phyloP scores from a whole-genome alignment of 306 rosid species.

The Boehmeria nivea region DNA sequence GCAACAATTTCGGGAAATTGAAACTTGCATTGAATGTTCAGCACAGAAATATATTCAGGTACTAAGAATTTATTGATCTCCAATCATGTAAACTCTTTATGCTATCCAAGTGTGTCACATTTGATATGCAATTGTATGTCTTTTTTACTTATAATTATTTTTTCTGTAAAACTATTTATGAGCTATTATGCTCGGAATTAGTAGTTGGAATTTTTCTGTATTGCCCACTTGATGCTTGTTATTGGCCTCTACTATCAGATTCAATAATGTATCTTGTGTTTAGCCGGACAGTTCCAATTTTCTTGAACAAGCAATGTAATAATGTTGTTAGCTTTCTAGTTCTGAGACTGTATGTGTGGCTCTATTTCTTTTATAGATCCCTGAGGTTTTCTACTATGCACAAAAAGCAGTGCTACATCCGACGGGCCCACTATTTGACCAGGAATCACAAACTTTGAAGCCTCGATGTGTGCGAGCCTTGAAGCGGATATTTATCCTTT shows the following conservation, averaged over 20 bases:
- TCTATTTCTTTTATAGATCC: conserved; percentile 49
- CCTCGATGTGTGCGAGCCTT: conserved; percentile 91
- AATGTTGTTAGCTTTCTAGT: conserved; percentile 3
- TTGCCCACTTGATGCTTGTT: too few relatives aligned
- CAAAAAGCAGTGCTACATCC: conserved; percentile 99
- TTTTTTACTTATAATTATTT: too few relatives aligned
- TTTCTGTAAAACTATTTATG: too few relatives aligned
- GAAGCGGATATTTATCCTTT: conserved; percentile 89
- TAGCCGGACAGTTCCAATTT: background rate
- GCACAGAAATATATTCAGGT: conserved; percentile 93
- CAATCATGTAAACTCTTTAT: background rate
- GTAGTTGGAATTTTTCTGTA: too few relatives aligned
- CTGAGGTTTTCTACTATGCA: conserved; percentile 96
- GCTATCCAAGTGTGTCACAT: too few relatives aligned
- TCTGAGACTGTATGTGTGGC: background rate
- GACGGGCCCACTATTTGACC: conserved; percentile 92
- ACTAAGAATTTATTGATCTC: background rate
- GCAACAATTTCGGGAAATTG: conserved; percentile 99
- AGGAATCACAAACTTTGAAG: conserved; percentile 90
- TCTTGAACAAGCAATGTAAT: background rate
- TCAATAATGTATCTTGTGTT: conserved; percentile 9
- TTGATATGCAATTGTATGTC: too few relatives aligned
- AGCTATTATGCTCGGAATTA: too few relatives aligned
- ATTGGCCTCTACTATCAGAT: conserved; percentile 12
- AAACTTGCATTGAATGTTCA: conserved; percentile 97